Base-by-base conservation (phyloP, 768 basidiomycete genomes). In the Daedaleopsis nitida region DNA sequence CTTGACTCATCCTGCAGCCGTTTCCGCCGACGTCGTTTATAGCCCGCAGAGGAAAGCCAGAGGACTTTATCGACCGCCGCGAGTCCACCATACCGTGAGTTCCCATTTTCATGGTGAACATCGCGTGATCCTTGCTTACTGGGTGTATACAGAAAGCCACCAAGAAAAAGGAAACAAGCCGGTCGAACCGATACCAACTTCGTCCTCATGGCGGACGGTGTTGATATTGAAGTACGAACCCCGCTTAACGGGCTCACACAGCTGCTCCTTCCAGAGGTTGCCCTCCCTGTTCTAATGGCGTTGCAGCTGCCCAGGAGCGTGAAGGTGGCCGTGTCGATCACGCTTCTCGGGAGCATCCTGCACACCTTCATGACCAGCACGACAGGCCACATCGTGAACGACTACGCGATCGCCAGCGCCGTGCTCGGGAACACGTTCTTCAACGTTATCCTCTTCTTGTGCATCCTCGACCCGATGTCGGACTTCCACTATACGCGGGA, bases 341-440 rank as follows among this genome's bases (percentile, higher is more conserved):
- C 10, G 3, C 23, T 53, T 17, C 9, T 19, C 21, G 37, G n/a
- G 12, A 37, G 38, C 21, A 42, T 53, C 21, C 19, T 53, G 0
- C 35, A 42, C 38, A 42, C 38, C 19, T 23, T 53, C 37, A 10
- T 23, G 1, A 39, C 37, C 21, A 38, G 34, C 37, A 42, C 35
- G 37, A 39, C 52, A 2, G 52, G 52, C 3, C n/a, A 19, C 35
- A 8, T 17, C 4, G 45, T 50, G 16, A 53, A 50, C n/a, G 52
- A 60, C 45, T 60, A 60, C 21, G 34, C 48, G 13, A 17, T 60
- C 11, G 59, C 53, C 54, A 60, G 59, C 59, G 49, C 54, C 2
- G 27, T 60, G 24, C 43, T 55, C 6, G 59, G 54, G 10, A 60
- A 60, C 54, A 55, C 49, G 27, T 11, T 60, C 13, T 39, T 55